A percentile compares a stretch with the other conserved stretches of the same genome.
phyloP scores from a whole-genome alignment of 208 protist genomes.

The Trypanosoma vivax region DNA sequence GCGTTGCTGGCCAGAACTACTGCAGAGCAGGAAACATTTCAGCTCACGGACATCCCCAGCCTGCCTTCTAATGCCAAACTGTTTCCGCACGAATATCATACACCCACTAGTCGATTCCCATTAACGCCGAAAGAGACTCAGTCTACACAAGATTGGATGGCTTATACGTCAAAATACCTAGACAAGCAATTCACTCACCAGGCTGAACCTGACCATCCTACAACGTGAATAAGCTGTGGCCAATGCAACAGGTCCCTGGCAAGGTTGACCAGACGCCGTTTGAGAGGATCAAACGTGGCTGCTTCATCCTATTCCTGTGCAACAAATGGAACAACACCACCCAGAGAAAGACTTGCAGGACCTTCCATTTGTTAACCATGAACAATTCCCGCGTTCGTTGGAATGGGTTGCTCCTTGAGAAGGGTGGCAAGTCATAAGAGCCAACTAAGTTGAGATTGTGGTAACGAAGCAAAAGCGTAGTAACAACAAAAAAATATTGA shows the following conservation, averaged over 20 bases:
- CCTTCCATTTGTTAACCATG: slow-evolving; percentile 83
- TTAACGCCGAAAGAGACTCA: slow-evolving; percentile 40
- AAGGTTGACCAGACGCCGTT: slow-evolving; percentile 85
- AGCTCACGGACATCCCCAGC: slow-evolving; percentile 33
- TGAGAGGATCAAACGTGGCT: slow-evolving; percentile 89
- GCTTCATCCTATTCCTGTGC: slow-evolving; percentile 77
- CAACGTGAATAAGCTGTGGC: slow-evolving; percentile 84
- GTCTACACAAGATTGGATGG: slow-evolving; percentile 60
- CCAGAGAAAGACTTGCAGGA: slow-evolving; percentile 85
- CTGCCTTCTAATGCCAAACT: slow-evolving; percentile 57
- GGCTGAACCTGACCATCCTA: slow-evolving; percentile 59
- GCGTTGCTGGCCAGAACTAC: slow-evolving; percentile 49
- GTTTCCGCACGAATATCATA: slow-evolving; percentile 87
- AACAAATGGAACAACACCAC: slow-evolving; percentile 77
- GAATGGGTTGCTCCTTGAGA: slow-evolving; percentile 82
- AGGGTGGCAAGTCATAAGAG: not conserved
- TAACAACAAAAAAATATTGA: too few relatives aligned
- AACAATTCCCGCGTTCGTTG: slow-evolving; percentile 82
- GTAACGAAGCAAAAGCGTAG: not conserved
- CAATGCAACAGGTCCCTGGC: slow-evolving; percentile 81
- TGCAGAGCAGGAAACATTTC: slow-evolving; percentile 36
- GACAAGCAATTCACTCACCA: slow-evolving; percentile 66
- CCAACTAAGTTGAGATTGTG: not conserved
- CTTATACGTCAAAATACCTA: slow-evolving; percentile 79
- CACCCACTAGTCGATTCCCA: slow-evolving; percentile 64